Percentiles rank a stretch among this genome's conserved stretches.
These are phyloP conservation scores for Cubamyces lactineus DNA, from an alignment of 768 basidiomycete species.

Conservation along the genomic window DNA sequence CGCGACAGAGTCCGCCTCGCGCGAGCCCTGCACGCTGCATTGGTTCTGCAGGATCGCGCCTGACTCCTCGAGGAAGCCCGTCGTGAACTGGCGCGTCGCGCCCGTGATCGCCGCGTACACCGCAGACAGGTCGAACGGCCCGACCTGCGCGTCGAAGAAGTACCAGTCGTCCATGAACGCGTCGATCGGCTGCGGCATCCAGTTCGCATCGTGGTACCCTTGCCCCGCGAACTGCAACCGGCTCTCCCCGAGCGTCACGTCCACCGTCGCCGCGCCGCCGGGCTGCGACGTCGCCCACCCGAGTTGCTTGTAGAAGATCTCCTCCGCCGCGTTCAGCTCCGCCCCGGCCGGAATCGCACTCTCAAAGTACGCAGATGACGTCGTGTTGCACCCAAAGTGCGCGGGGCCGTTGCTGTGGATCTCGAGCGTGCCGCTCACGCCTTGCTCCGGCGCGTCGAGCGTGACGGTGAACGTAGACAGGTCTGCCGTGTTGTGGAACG, in stretches of 20 bases:
- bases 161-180: constrained; percentile 29
- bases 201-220: constrained; percentile 34
- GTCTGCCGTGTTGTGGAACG: constrained; percentile 26
- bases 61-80: constrained; percentile 29
- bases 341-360: constrained; percentile 9
- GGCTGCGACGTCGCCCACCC: constrained; percentile 31
- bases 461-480: constrained; percentile 24
- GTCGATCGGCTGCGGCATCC: constrained; percentile 29
- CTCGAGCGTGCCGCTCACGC: constrained; percentile 23
- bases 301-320: constrained; percentile 28
- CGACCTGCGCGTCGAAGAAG: constrained; percentile 29
- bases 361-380: constrained; percentile 27
- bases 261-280: constrained; percentile 26
- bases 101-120: constrained; percentile 21
- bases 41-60: constrained; percentile 33
- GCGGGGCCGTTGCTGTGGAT: constrained; percentile 22
- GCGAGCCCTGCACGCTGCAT: constrained; percentile 28
- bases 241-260: constrained; percentile 26
- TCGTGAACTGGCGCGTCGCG: constrained; percentile 27
- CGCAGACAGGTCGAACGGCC: constrained; percentile 30
- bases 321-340: constrained; percentile 24
- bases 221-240: constrained; percentile 26
- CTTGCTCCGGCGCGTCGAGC: constrained; percentile 22
- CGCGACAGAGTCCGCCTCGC: constrained; percentile 22
- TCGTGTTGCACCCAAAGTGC: constrained; percentile 32